Percentiles rank a stretch among this genome's conserved stretches.
Conservation (phyloP, 257 asterid genomes). For the Primulina tabacum region DNA sequence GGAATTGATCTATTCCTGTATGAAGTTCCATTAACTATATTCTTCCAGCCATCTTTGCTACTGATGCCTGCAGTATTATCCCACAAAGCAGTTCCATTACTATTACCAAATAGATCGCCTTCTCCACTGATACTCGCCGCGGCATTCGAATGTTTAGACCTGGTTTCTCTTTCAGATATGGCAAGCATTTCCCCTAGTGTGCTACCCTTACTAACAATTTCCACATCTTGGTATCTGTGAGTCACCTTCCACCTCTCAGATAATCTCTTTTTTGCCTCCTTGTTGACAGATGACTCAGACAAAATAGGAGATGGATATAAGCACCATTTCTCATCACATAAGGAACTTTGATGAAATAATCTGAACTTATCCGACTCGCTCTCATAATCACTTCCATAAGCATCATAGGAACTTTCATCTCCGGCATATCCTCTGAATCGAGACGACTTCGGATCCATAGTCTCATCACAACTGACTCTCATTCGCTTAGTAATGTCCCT, state of each 20-base stretch:
- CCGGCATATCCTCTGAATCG: slow-evolving; percentile 73
- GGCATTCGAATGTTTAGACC: slow-evolving; percentile 30
- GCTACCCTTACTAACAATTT: slow-evolving; percentile 49
- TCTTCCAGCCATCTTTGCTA: slow-evolving; percentile 84
- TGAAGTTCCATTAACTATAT: slow-evolving; percentile 36
- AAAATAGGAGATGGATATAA: slow-evolving; percentile 39
- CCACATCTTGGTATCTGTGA: slow-evolving; percentile 53
- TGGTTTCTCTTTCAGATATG: slow-evolving; percentile 44
- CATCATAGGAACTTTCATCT: slow-evolving; percentile 80
- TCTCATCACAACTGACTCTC: slow-evolving; percentile 46
- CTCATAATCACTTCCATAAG: slow-evolving; percentile 71
- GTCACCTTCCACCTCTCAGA: slow-evolving; percentile 89
- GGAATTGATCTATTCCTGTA: slow-evolving; percentile 54
- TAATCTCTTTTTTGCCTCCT: slow-evolving; percentile 72
- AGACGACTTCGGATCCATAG: slow-evolving; percentile 33
- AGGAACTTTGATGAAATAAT: slow-evolving; percentile 40
- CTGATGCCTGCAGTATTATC: slow-evolving; percentile 62
- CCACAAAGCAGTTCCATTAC: slow-evolving; percentile 29
- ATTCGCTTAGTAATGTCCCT: slow-evolving; percentile 58
- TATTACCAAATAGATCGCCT: slow-evolving; percentile 21
- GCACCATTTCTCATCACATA: slow-evolving; percentile 25
- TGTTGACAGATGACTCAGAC: slow-evolving; percentile 53
- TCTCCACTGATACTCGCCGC: slow-evolving; percentile 27
- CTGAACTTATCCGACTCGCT: slow-evolving; percentile 44
- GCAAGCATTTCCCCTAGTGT: slow-evolving; percentile 92